Evolutionary conservation across 1,139 yeast genomes (phyloP).

Genomic region (Scheffersomyces segobiensis): DNA sequence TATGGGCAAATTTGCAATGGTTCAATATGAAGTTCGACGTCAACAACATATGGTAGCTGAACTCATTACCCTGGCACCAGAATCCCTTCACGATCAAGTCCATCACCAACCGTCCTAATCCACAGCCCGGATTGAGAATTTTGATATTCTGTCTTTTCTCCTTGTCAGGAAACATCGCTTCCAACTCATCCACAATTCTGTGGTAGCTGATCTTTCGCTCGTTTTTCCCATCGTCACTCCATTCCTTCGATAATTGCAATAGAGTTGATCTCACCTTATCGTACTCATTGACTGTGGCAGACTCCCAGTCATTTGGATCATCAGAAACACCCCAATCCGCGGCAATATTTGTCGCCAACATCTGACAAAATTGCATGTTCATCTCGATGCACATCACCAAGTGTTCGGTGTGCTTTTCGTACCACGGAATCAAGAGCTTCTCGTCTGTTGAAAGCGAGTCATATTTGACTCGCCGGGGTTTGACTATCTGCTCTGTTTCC

Average conservation of each 20-base stretch:
- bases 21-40: conserved; percentile 68
- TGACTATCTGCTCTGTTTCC: conserved; percentile 36
- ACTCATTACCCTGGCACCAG: conserved; percentile 81
- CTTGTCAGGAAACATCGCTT: conserved; percentile 41
- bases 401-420: conserved; percentile 42
- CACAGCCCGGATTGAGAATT: conserved; percentile 80
- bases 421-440: conserved; percentile 52
- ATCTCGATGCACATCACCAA: conserved; percentile 47
- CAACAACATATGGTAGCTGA: conserved; percentile 77
- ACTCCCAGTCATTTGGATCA: conserved; percentile 47
- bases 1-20: conserved; percentile 40
- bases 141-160: conserved; percentile 38
- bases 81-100: conserved; percentile 72
- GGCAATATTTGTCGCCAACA: conserved; percentile 50
- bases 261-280: conserved; percentile 65
- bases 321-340: conserved; percentile 53
- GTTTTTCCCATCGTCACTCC: conserved; percentile 61
- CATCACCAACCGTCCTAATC: conserved; percentile 74
- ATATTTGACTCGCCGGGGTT: conserved; percentile 33
- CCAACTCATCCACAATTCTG: conserved; percentile 47
- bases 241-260: conserved; percentile 70
- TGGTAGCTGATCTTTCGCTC: conserved; percentile 56
- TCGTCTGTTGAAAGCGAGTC: conserved; percentile 40
- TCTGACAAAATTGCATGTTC: conserved; percentile 50
- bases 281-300: conserved; percentile 45